Base-by-base conservation (phyloP, 2,329 filamentous ascomycete genomes). In the Cordyceps cateniannulata region DNA sequence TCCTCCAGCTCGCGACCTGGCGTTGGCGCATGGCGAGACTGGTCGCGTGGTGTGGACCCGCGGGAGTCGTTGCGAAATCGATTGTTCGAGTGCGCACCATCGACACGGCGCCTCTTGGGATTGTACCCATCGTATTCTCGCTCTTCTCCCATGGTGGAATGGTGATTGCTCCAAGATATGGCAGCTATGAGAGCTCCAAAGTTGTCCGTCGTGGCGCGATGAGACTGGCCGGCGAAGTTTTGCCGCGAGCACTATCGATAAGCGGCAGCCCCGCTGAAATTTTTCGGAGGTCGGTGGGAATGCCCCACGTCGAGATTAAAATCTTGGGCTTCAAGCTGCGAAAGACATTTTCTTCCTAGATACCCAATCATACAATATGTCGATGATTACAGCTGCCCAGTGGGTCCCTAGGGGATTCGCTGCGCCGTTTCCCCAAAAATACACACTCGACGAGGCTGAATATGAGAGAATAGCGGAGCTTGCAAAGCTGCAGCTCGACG, bases 401-500 rank as follows among this genome's bases (percentile, higher is more conserved):
- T 92, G 89, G 89, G 88, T 91, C 70, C 87, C 87, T 68, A 84
- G 89, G 62, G 89, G 89, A 56, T 89, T 89, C 69, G 87, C 89
- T 59, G 88, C 89, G 51, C 86, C 87, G 53, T 91, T 91, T 67
- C 89, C 89, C 18, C 81, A 82, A 45, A 90, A 89, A 73, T 90
- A 90, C 71, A 84, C 87, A 62, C 85, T 92, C 61, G 85, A 91
- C 73, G 89, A 92, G 71, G 81, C 82, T 64, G 89, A 92, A 73
- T 90, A 89, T 69, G 82, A 85, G 69, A 84, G 89, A 69, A 92
- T 92, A 77, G 87, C 88, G 18, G 81, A 83, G 70, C 79, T 92
- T 65, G 89, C 89, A 32, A 86, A 88, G 73, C 78, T 91, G 63
- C 89, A 96, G 76, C 83, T 97, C 35, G 91, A 97, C 70, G 95